Conservation (phyloP, 176 grass and related monocot species). For the Paspalum notatum region DNA sequence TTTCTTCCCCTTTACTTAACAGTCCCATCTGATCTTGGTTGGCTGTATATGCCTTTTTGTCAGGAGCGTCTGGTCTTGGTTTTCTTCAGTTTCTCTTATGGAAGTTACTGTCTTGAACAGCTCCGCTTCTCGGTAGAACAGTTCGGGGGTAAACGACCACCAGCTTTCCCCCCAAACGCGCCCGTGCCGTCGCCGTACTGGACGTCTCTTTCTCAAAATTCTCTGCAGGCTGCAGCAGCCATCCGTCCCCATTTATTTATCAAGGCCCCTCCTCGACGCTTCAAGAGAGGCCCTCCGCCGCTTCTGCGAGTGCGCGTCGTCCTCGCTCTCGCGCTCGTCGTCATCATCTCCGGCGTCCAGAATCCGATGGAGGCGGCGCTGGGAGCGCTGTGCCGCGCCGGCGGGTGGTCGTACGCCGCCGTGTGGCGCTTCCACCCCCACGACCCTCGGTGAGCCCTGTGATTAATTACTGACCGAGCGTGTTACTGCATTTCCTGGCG, state of each 20-base stretch:
- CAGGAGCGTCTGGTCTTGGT: background rate
- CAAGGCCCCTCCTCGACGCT: background rate
- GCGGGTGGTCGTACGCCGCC: constrained; percentile 87
- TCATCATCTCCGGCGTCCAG: background rate
- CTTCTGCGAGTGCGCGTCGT: background rate
- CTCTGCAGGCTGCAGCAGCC: background rate
- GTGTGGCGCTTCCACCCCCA: constrained; percentile 75
- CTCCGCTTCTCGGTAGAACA: background rate
- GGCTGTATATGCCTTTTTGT: background rate
- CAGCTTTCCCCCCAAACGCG: background rate
- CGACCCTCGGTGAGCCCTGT: constrained; percentile 60
- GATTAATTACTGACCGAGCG: background rate
- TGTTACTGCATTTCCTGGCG: background rate
- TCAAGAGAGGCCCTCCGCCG: background rate
- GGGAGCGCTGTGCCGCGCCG: constrained; percentile 66
- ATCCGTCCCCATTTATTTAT: constrained; percentile 23
- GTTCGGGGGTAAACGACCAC: too few relatives aligned
- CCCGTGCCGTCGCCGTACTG: constrained; percentile 17
- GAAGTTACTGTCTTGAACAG: background rate
- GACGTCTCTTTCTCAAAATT: constrained; percentile 33
- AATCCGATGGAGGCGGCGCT: constrained; percentile 58
- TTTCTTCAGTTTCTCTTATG: background rate
- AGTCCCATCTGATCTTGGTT: constrained; percentile 25
- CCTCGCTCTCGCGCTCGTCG: background rate
- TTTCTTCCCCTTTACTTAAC: constrained; percentile 34